These are phyloP conservation scores for Talaromyces albobiverticillius DNA, from an alignment of 2,329 filamentous ascomycete species.

Conservation along the genomic window DNA sequence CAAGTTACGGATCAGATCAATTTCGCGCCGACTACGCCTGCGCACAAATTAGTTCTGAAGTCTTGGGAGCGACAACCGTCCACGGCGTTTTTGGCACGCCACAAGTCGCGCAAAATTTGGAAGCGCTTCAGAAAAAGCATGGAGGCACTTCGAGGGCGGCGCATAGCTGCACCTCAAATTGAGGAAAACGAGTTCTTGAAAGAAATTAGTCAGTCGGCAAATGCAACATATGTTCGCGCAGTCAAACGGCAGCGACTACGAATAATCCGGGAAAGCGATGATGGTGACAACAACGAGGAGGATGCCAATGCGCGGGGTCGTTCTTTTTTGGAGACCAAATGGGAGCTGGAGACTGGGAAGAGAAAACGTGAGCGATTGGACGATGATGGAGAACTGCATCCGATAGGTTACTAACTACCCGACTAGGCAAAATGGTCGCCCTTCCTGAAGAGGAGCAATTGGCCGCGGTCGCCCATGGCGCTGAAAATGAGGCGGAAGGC, in stretches of 20 bases:
- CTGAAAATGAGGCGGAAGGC: conserved; percentile 5
- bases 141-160: conserved; percentile 24
- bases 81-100: conserved; percentile 37
- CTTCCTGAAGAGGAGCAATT: neutral
- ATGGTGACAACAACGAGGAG: conserved; percentile 10
- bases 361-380: conserved; percentile 16
- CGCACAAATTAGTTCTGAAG: conserved; percentile 32
- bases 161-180: conserved; percentile 11
- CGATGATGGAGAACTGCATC: neutral
- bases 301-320: conserved; percentile 20
- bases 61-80: conserved; percentile 46
- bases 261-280: neutral
- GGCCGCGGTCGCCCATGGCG: neutral
- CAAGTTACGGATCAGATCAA: conserved; percentile 30
- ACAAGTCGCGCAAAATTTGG: conserved; percentile 45
- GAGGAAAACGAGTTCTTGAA: conserved; percentile 24
- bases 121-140: conserved; percentile 41
- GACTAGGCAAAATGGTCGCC: conserved; percentile 13
- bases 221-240: conserved; percentile 28
- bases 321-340: conserved; percentile 42
- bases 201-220: conserved; percentile 33
- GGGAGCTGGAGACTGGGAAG: conserved; percentile 31
- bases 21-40: conserved; percentile 40
- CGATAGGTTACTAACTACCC: conserved; percentile 15
- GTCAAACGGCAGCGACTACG: conserved; percentile 37